phyloP scores from a whole-genome alignment of 805 yeast genomes.

The Ogataea paradorogensis region DNA sequence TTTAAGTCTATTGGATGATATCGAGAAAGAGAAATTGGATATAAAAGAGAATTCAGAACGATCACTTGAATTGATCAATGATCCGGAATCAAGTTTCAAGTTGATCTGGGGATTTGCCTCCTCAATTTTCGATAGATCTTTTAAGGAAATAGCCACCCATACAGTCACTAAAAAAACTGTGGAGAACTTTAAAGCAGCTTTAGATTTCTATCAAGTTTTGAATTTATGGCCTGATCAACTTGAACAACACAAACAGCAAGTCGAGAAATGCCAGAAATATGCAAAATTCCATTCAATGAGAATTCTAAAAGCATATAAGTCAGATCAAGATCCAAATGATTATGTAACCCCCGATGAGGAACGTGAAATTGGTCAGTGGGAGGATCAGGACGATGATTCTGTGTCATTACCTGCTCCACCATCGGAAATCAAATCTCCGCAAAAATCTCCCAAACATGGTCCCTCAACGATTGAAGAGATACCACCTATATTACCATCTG shows the following conservation, averaged over 20 bases:
- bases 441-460: conserved; percentile 1
- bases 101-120: conserved; percentile 58
- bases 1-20: conserved; percentile 58
- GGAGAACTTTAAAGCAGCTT: conserved; percentile 49
- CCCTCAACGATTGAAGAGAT: not conserved
- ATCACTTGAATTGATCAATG: conserved; percentile 49
- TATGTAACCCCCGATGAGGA: conserved; percentile 41
- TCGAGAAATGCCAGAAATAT: conserved; percentile 46
- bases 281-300: conserved; percentile 62
- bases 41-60: conserved; percentile 39
- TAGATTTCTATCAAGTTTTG: conserved; percentile 50
- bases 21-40: conserved; percentile 54
- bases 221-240: conserved; percentile 39
- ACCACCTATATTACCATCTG: conserved; percentile 10
- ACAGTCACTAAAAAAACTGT: conserved; percentile 46
- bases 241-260: conserved; percentile 20
- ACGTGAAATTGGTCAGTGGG: conserved; percentile 18
- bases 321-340: conserved; percentile 58
- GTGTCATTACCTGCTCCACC: conserved; percentile 17
- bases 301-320: conserved; percentile 46
- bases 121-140: conserved; percentile 53
- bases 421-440: conserved; percentile 10
- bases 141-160: conserved; percentile 44
- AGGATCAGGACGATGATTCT: not conserved
- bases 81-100: conserved; percentile 55